Conservation (phyloP, 2,329 filamentous ascomycete genomes). For the Beauveria rudraprayagi region DNA sequence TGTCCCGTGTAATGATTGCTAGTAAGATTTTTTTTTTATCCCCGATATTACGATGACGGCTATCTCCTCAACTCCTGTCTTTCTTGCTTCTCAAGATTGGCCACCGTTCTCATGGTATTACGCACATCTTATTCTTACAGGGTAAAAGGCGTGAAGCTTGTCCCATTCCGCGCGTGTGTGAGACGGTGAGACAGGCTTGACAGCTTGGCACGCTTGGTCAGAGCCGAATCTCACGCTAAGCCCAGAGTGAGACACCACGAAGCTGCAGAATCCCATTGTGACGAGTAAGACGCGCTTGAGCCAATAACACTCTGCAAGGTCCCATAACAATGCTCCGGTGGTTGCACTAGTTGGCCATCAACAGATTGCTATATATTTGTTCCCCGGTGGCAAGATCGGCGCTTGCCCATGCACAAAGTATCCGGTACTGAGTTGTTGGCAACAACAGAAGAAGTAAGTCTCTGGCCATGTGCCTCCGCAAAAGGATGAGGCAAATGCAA, state of each 20-base stretch:
- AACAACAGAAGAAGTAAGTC: background rate
- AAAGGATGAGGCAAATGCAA: background rate
- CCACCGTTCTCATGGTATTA: background rate
- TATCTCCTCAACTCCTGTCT: background rate
- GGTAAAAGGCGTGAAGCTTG: background rate
- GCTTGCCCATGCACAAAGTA: background rate
- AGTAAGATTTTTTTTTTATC: no score
- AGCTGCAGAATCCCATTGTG: background rate
- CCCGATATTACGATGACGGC: no score
- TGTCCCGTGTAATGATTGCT: no score
- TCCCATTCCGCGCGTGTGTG: background rate
- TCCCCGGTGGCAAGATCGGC: conserved; percentile 1
- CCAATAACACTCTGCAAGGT: background rate
- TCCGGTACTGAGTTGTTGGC: no score
- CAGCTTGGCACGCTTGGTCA: background rate
- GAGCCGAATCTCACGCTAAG: conserved; percentile 4
- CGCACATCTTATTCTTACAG: background rate
- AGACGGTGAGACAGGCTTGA: background rate
- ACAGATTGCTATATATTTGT: background rate
- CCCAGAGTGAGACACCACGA: background rate
- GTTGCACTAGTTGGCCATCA: background rate
- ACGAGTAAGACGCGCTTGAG: background rate
- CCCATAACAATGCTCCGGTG: background rate
- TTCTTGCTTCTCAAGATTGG: background rate
- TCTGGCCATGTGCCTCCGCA: background rate